These are phyloP conservation scores for Chytriomyces sp. DNA, from an alignment of 192 early-diverging fungal genomes.

Conservation along the genomic window DNA sequence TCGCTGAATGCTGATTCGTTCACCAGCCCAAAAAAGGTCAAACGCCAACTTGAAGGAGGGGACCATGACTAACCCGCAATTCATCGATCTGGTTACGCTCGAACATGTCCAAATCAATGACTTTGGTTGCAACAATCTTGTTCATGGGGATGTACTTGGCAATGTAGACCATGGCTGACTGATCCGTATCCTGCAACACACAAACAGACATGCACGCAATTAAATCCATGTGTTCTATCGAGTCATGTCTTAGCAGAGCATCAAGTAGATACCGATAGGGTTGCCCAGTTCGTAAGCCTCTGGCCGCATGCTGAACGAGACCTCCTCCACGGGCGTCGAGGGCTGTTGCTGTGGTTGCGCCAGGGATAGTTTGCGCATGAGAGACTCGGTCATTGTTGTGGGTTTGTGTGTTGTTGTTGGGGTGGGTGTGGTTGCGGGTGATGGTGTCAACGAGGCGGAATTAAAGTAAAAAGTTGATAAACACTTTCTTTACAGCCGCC, in stretches of 20 bases:
- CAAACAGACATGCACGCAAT: not conserved
- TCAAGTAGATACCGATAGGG: conserved; percentile 46
- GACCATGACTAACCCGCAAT: conserved; percentile 63
- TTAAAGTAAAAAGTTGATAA: too few relatives aligned
- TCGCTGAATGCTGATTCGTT: too few relatives aligned
- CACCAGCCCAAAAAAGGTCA: not conserved
- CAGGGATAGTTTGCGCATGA: too few relatives aligned
- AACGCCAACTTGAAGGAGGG: not conserved
- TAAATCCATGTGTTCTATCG: not conserved
- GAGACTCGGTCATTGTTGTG: too few relatives aligned
- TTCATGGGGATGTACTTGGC: conserved; percentile 76
- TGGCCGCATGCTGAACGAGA: conserved; percentile 46
- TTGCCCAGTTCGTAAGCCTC: conserved; percentile 54
- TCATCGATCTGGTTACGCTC: conserved; percentile 92
- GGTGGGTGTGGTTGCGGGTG: too few relatives aligned
- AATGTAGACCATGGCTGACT: conserved; percentile 81
- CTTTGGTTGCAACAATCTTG: conserved; percentile 76
- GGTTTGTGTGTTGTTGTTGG: too few relatives aligned
- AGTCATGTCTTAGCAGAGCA: too few relatives aligned
- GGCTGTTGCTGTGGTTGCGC: too few relatives aligned
- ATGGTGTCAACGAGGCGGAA: too few relatives aligned
- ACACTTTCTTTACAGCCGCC: too few relatives aligned
- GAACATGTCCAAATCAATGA: conserved; percentile 90
- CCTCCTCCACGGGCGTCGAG: conserved; percentile 6
- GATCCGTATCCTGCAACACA: conserved; percentile 75